Evolutionary conservation across 2,329 filamentous ascomycete genomes (phyloP).

Genomic region (Stagonosporopsis tanaceti): DNA sequence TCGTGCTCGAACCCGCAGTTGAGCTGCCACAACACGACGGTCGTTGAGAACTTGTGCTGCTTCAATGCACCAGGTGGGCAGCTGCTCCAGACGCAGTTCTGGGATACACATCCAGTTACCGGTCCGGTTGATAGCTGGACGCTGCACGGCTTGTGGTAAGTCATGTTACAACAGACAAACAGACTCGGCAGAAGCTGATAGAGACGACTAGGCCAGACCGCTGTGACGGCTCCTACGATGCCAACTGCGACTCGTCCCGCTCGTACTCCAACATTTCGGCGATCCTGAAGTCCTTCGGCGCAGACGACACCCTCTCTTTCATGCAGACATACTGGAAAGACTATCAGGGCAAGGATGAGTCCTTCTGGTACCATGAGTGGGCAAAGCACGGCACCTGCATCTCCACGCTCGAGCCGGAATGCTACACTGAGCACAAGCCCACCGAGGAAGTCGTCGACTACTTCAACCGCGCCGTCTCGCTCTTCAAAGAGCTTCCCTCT

Average conservation of each 20-base stretch:
- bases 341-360: slow-evolving; percentile 68
- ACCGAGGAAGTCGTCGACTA: slow-evolving; percentile 73
- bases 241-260: slow-evolving; percentile 69
- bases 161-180: not conserved
- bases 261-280: slow-evolving; percentile 70
- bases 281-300: slow-evolving; percentile 65
- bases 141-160: slow-evolving; percentile 72
- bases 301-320: slow-evolving; percentile 66
- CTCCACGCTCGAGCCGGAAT: slow-evolving; percentile 70
- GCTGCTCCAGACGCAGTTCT: slow-evolving; percentile 78
- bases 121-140: slow-evolving; percentile 77
- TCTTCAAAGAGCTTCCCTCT: slow-evolving; percentile 72
- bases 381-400: slow-evolving; percentile 78
- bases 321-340: slow-evolving; percentile 79
- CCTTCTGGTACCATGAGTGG: slow-evolving; percentile 76
- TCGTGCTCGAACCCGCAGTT: slow-evolving; percentile 55
- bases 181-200: not conserved
- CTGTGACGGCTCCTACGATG: slow-evolving; percentile 74
- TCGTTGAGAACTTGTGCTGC: slow-evolving; percentile 72
- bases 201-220: slow-evolving; percentile 54
- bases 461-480: slow-evolving; percentile 69
- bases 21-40: slow-evolving; percentile 70
- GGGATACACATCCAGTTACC: slow-evolving; percentile 71
- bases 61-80: slow-evolving; percentile 77
- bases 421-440: slow-evolving; percentile 66